A percentile compares a stretch with the other conserved stretches of the same genome.
Conservation (phyloP, 495 filamentous ascomycete genomes). For the Aspergillus asperescens region DNA sequence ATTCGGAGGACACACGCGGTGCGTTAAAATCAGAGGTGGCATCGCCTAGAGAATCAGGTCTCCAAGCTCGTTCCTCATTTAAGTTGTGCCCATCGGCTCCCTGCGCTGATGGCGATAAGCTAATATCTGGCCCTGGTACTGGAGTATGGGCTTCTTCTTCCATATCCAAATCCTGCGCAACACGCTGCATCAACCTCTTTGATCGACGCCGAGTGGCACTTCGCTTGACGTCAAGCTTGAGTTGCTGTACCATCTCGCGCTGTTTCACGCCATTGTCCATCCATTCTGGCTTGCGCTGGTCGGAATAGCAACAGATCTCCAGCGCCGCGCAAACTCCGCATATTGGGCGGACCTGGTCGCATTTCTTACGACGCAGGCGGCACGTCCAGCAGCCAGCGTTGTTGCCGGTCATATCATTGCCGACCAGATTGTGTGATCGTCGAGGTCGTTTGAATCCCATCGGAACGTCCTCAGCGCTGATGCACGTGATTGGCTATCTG, state of each 20-base stretch:
- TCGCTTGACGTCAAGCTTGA: neutral
- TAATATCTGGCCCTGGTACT: neutral
- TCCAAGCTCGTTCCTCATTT: no score
- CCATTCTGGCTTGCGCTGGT: slow-evolving; percentile 1
- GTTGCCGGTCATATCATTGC: neutral
- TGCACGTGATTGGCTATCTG: no score
- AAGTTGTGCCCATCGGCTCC: no score
- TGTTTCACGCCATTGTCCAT: slow-evolving; percentile 1
- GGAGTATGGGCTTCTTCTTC: neutral
- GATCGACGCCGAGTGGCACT: neutral
- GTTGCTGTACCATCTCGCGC: neutral
- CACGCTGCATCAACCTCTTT: neutral
- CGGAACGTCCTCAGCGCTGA: no score
- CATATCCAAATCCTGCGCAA: neutral
- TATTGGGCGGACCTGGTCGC: neutral
- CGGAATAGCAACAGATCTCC: neutral
- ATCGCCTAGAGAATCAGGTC: no score
- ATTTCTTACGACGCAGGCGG: slow-evolving; percentile 4
- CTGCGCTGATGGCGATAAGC: no score
- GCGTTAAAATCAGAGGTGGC: no score
- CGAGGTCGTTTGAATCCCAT: neutral
- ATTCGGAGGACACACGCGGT: no score
- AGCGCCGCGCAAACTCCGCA: neutral
- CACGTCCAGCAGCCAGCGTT: slow-evolving; percentile 4
- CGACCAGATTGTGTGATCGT: neutral